A percentile compares a stretch with the other conserved stretches of the same genome.
phyloP scores from a whole-genome alignment of 306 rosid genomes.

The Mimosa pudica region DNA sequence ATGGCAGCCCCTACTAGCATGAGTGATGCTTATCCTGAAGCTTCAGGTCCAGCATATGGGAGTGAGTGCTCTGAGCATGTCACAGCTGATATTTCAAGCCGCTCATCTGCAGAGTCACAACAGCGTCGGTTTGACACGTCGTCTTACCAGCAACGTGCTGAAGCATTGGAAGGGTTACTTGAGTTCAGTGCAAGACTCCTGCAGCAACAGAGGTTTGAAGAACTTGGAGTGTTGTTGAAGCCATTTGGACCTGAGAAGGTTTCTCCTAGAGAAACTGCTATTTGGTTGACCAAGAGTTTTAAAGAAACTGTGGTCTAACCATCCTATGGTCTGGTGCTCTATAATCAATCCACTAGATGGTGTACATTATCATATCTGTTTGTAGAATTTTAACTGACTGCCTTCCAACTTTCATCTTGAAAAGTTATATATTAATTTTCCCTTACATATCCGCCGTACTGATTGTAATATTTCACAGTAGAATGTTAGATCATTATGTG shows the following conservation, averaged over 20 bases:
- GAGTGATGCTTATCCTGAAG: constrained; percentile 47
- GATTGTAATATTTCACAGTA: neutral
- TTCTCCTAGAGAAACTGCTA: constrained; percentile 96
- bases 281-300: constrained; percentile 96
- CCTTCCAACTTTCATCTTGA: constrained; percentile 11
- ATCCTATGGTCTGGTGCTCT: constrained; percentile 26
- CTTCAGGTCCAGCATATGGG: constrained; percentile 38
- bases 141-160: constrained; percentile 84
- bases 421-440: neutral
- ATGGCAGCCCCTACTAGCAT: constrained; percentile 41
- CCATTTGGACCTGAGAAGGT: constrained; percentile 95
- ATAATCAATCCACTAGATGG: constrained; percentile 1
- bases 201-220: constrained; percentile 73
- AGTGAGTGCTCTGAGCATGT: constrained; percentile 58
- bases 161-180: constrained; percentile 95
- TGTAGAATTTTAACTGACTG: constrained; percentile 27
- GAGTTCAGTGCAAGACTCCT: constrained; percentile 94
- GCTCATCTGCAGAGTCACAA: constrained; percentile 60
- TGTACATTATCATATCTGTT: constrained; percentile 35
- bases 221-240: constrained; percentile 91
- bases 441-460: neutral
- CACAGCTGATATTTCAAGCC: constrained; percentile 68
- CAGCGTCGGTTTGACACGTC: constrained; percentile 73
- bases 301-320: constrained; percentile 49
- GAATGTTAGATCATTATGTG: neutral